Conservation (phyloP, 2,329 filamentous ascomycete genomes). For the Fusarium sp. region DNA sequence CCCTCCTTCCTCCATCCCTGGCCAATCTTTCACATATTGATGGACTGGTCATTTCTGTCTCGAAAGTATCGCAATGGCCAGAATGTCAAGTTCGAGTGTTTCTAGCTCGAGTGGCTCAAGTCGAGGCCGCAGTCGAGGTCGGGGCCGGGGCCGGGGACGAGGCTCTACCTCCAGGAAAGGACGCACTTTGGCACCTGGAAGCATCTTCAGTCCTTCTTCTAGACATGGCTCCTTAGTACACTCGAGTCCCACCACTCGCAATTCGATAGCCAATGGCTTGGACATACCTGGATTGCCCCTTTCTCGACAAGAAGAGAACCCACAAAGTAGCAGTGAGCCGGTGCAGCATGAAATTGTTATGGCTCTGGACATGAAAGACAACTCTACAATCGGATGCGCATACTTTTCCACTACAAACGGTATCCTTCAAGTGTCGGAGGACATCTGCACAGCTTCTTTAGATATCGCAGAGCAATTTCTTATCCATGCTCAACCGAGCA, state of each 20-base stretch:
- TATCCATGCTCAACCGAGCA: slow-evolving; percentile 66
- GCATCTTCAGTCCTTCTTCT: slow-evolving; percentile 19
- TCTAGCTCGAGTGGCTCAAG: slow-evolving; percentile 19
- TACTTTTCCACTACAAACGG: slow-evolving; percentile 81
- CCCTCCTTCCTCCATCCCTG: background rate
- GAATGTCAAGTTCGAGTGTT: slow-evolving; percentile 6
- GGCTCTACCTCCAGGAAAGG: slow-evolving; percentile 5
- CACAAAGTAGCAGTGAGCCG: slow-evolving; percentile 22
- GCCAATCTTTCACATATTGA: background rate
- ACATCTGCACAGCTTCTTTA: slow-evolving; percentile 75
- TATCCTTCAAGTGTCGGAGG: slow-evolving; percentile 80
- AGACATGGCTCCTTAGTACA: background rate
- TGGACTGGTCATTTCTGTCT: background rate
- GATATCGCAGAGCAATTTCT: slow-evolving; percentile 74
- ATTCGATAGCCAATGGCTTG: background rate
- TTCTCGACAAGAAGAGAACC: background rate
- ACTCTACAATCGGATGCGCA: slow-evolving; percentile 81
- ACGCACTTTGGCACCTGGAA: background rate
- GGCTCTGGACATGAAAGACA: slow-evolving; percentile 80
- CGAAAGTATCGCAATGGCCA: slow-evolving; percentile 22
- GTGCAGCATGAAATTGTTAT: slow-evolving; percentile 73
- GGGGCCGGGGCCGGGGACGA: slow-evolving; percentile 14
- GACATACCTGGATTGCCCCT: background rate
- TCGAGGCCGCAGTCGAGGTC: background rate
- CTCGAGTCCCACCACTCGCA: background rate